phyloP scores from a whole-genome alignment of 1,284 basidiomycete genomes.

The Leucoagaricus sp. region DNA sequence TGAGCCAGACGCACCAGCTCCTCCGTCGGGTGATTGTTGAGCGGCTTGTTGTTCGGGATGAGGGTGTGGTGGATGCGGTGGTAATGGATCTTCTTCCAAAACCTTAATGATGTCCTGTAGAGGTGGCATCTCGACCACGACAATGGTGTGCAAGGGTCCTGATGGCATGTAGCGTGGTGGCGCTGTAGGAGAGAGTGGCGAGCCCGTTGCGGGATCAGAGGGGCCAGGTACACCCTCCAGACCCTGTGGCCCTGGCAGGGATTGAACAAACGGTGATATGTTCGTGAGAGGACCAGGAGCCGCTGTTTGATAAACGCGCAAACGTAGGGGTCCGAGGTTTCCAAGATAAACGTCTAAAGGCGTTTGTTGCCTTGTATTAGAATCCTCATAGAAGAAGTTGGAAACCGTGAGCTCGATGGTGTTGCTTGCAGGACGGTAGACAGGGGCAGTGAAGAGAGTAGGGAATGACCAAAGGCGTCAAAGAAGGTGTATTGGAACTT shows the following conservation, averaged over 20 bases:
- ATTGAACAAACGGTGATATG: conserved; percentile 54
- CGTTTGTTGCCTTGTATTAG: conserved; percentile 60
- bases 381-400: conserved; percentile 79
- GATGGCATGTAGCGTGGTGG: conserved; percentile 48
- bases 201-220: conserved; percentile 34
- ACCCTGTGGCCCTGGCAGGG: conserved; percentile 23
- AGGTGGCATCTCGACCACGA: conserved; percentile 78
- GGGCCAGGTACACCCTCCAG: conserved; percentile 29
- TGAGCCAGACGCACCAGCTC: conserved; percentile 19
- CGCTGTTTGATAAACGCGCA: conserved; percentile 70
- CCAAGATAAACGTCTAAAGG: conserved; percentile 89
- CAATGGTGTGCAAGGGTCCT: conserved; percentile 67
- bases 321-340: conserved; percentile 79
- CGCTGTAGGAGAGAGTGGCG: conserved; percentile 30
- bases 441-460: conserved; percentile 79
- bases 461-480: conserved; percentile 88
- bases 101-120: conserved; percentile 71
- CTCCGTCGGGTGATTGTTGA: conserved; percentile 34
- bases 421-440: conserved; percentile 71
- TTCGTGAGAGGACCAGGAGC: conserved; percentile 64
- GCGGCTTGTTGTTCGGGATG: conserved; percentile 38
- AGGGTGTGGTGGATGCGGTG: conserved; percentile 39
- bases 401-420: conserved; percentile 82
- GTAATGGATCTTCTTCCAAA: conserved; percentile 64
- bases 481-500: conserved; percentile 96